Percentiles rank a stretch among this genome's conserved stretches.
phyloP scores from a whole-genome alignment of 352 stramenopile species.

The Phytopythium kandeliae region DNA sequence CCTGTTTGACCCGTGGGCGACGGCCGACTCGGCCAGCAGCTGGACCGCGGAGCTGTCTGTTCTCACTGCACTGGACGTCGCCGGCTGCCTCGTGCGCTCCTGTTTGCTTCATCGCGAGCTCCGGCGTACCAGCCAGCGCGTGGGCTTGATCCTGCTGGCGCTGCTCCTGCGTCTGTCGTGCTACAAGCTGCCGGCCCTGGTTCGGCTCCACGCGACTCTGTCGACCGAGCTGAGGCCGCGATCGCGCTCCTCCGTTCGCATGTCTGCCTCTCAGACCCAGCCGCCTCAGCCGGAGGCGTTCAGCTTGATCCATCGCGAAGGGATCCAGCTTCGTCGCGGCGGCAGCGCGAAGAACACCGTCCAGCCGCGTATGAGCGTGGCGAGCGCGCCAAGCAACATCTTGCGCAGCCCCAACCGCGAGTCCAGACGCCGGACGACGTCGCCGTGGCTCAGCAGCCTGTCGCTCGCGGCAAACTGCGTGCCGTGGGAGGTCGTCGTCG shows the following conservation, averaged over 20 bases:
- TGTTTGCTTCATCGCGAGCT: slow-evolving; percentile 4
- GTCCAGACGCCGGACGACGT: background rate
- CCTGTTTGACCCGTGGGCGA: slow-evolving; percentile 27
- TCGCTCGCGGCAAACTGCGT: slow-evolving; percentile 20
- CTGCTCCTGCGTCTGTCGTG: background rate
- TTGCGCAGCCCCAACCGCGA: background rate
- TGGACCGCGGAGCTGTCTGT: slow-evolving; percentile 22
- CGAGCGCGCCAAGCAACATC: too few species aligned
- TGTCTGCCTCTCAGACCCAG: background rate
- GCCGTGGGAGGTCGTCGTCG: slow-evolving; percentile 30
- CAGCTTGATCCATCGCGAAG: slow-evolving; percentile 2
- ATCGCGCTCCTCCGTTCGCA: background rate
- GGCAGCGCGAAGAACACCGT: background rate
- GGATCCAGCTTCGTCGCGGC: slow-evolving; percentile 7
- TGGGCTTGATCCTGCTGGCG: background rate
- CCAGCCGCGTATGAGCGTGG: background rate
- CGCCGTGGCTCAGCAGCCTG: background rate
- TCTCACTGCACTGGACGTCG: slow-evolving; percentile 24
- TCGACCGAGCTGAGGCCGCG: background rate
- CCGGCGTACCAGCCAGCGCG: background rate
- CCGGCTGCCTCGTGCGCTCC: slow-evolving; percentile 18
- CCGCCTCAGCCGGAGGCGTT: background rate
- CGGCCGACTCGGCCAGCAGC: background rate
- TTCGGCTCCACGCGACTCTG: background rate
- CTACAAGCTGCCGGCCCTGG: background rate